Base-by-base conservation (phyloP, 164 flowering plant genomes). In the Macadamia tetraphylla region DNA sequence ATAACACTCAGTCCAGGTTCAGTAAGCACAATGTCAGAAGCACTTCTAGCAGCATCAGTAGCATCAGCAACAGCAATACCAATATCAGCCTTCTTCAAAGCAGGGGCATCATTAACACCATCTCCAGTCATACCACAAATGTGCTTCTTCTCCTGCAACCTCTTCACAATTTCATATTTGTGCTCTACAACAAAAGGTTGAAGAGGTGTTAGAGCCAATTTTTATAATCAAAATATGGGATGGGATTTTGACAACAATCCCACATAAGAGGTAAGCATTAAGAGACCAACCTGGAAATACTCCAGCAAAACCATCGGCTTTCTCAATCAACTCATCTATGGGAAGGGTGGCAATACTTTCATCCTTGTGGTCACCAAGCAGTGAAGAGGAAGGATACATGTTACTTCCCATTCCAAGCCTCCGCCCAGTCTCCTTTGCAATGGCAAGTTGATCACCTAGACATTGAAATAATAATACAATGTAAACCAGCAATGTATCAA, bases 1-100 rank as follows among this genome's bases (percentile, higher is more conserved):
- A 94, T 94, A 66, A 94, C 98, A 80, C 98, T 94, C 40, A 94
- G 80, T 9, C 98, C 98, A 61, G 98, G 98, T 59, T 94, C 96
- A 6, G 98, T 94, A 31, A 94, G 89, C 32, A 94, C 98, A 75
- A 94, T 94, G 65, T 94, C 98, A 15, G 98, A 94, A 67, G 98
- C 98, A 65, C 98, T 58, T 75, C 98, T 75, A 49, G 98, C 98
- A 71, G 98, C 98, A 83, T 94, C 98, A 63, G 98, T 94, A 61
- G 97, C 79, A 76, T 81, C 84, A 49, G 80, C 80, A 46, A 81
- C 84, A 64, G 81, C 84, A 64, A 81, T 81, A n/a, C 84, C 84
- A 70, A 81, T 81, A 63, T 81, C 84, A 1, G 84, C 84, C 71
- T 76, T 81, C 73, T 81, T 81, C 67, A 81, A 64, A 65, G 84